Base-by-base conservation (phyloP, 83 land plant species). In the Larix sibirica region DNA sequence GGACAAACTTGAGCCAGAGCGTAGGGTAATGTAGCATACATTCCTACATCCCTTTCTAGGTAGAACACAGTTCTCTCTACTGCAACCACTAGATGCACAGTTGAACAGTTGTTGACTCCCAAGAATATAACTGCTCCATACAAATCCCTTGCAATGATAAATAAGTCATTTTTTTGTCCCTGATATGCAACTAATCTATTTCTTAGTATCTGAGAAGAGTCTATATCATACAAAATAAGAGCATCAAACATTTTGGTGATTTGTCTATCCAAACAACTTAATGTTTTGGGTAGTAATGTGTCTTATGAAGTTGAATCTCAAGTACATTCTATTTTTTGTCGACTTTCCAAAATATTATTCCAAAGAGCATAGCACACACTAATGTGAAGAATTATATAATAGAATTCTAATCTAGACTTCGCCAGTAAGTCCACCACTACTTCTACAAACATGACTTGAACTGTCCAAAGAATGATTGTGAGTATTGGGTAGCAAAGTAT, bases 41-140 rank as follows among this genome's bases (percentile, higher is more conserved):
- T 50, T 50, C 66, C 24, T 63, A 8, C 66, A 21, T 0, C 66
- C 26, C 66, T 81, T 77, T 94, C 96, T 62, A 93, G 83, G 68
- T 92, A 94, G 73, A 90, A 94, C 3, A 94, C 95, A 3, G 92
- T 90, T 81, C 92, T 86, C 70, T 94, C 95, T 5, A 88, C 62
- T 12, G 90, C 83, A 38, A 92, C 95, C 23, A 94, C 79, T 14
- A 91, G 96, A 67, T 92, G 93, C 20, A 94, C 96, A 7, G 95
- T 90, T 28, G 87, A 87, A 80, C 92, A 92, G 75, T 94, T 94
- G 79, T 83, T 90, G 13, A 94, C 83, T 40, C 96, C 96, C 5
- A 92, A 85, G 65, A 94, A 94, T 75, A 94, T 66, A 8, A 92
- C 91, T 18, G 93, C 83, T 28, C 89, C 83, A 63, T 89, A 90